Evolutionary conservation across 1,284 basidiomycete genomes (phyloP).

Genomic region (Ceratorhiza oryzae-sativae): DNA sequence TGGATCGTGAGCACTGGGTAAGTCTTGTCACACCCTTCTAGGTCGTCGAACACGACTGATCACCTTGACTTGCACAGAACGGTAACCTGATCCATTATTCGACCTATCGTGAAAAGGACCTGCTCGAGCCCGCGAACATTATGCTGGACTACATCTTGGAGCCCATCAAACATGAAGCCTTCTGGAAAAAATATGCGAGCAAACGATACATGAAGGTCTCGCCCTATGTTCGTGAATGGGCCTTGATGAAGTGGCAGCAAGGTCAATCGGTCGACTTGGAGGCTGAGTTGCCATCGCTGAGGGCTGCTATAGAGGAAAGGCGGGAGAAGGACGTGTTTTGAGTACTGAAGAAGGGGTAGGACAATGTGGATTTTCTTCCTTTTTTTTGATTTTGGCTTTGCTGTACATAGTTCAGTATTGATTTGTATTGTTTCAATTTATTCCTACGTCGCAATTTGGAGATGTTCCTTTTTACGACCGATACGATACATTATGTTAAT

Average conservation of each 20-base stretch:
- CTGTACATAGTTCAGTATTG: constrained; percentile 36
- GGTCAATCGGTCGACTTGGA: constrained; percentile 31
- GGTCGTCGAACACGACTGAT: constrained; percentile 12
- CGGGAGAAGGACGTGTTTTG: constrained; percentile 37
- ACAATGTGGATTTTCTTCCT: constrained; percentile 1
- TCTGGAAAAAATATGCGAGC: constrained; percentile 82
- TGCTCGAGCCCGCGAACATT: constrained; percentile 87
- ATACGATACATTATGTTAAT: not conserved
- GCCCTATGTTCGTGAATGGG: constrained; percentile 43
- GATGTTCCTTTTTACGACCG: not conserved
- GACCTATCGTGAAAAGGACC: constrained; percentile 81
- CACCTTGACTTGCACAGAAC: constrained; percentile 58
- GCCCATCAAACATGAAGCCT: constrained; percentile 74
- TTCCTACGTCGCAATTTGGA: constrained; percentile 12
- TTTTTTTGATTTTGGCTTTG: constrained; percentile 13
- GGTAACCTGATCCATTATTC: constrained; percentile 93
- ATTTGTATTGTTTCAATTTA: constrained; percentile 39
- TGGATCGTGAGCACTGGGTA: constrained; percentile 89
- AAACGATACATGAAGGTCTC: constrained; percentile 85
- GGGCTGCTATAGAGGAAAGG: constrained; percentile 22
- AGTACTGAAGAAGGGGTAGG: not conserved
- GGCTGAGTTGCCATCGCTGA: constrained; percentile 36
- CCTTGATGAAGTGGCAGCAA: constrained; percentile 38
- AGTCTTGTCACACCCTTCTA: constrained; percentile 47
- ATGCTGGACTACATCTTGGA: constrained; percentile 94